Evolutionary conservation across 768 basidiomycete genomes (phyloP), one percentile per base, ranked within the genome.

Genomic region (Lactifluus subvellereus): DNA sequence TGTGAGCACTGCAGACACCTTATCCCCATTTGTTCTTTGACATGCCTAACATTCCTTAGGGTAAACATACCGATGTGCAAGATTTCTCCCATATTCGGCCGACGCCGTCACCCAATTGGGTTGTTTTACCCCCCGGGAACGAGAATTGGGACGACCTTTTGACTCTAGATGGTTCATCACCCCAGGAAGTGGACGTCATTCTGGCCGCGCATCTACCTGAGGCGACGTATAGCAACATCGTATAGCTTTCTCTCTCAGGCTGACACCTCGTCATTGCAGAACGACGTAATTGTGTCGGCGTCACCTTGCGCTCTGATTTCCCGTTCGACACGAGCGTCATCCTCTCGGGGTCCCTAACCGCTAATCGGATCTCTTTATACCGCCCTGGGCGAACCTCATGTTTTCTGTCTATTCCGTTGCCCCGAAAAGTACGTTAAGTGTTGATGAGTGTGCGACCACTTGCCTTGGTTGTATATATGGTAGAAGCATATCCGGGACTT

Each of bases 81-180:
- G 93, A 95, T 67, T 95, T 95, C 71, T 89, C 91, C 20, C 91
- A 94, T 72, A 88, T 94, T 62, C 78, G 85, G 37, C 70, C 80
- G 5, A 84, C 87, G 1, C 84, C 84, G 0, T 94, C 93, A 4
- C 91, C 93, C 10, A 84, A 94, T 72, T 94, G 89, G 47, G 27
- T 27, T 7, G 40, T 53, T 20, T 43, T 42, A 6, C 32, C 53
- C 2, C 18, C 58, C 8, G 30, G 16, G 48, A 51, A 51, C 10
- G 49, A 64, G 18, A 35, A 54, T 35, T 65, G 64, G 64, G 61
- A 52, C 48, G 58, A 60, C 8, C 18, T 64, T 45, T 55, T 30
- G 48, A n/a, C n/a, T 3, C 47, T n/a, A 37, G 33, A 42, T 14
- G 47, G 48, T 14, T 11, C 48, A 16, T 56, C 54, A 30, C 22